phyloP scores from a whole-genome alignment of 2,329 filamentous ascomycete species.

The Teratosphaeria viscida region DNA sequence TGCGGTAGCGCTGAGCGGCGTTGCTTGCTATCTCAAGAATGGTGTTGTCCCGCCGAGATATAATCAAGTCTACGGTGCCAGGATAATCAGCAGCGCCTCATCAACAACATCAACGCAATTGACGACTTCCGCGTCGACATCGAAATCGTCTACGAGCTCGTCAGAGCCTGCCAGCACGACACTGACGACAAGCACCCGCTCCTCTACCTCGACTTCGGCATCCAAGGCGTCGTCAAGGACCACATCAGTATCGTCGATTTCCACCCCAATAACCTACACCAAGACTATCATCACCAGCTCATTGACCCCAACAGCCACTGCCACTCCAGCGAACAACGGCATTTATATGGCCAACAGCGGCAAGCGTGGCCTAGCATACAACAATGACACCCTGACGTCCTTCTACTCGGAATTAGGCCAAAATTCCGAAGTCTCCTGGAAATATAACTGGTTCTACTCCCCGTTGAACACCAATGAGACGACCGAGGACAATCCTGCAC shows the following conservation, averaged over 20 bases:
- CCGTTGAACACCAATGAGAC: constrained; percentile 9
- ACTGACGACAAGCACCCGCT: neutral
- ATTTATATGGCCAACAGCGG: constrained; percentile 16
- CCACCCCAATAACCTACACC: neutral
- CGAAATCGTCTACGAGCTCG: neutral
- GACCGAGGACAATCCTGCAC: constrained; percentile 30
- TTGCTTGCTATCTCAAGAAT: neutral
- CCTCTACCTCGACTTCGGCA: neutral
- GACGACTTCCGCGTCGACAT: neutral
- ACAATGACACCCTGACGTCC: constrained; percentile 44
- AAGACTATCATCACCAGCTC: constrained; percentile 1
- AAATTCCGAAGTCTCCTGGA: constrained; percentile 46
- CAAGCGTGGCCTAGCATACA: constrained; percentile 63
- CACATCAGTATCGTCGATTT: neutral
- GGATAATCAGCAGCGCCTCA: neutral
- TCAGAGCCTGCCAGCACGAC: neutral
- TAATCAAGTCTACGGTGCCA: neutral
- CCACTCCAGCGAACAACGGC: constrained; percentile 4
- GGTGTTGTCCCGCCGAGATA: neutral
- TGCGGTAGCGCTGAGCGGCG: constrained; percentile 13
- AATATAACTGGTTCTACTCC: constrained; percentile 56
- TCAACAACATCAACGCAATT: neutral
- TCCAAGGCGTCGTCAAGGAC: neutral
- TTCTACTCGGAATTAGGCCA: constrained; percentile 33
- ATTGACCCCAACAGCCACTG: constrained; percentile 6